A percentile compares a stretch with the other conserved stretches of the same genome.
phyloP scores from a whole-genome alignment of 1,284 basidiomycete genomes.

The Papiliotrema laurentii region DNA sequence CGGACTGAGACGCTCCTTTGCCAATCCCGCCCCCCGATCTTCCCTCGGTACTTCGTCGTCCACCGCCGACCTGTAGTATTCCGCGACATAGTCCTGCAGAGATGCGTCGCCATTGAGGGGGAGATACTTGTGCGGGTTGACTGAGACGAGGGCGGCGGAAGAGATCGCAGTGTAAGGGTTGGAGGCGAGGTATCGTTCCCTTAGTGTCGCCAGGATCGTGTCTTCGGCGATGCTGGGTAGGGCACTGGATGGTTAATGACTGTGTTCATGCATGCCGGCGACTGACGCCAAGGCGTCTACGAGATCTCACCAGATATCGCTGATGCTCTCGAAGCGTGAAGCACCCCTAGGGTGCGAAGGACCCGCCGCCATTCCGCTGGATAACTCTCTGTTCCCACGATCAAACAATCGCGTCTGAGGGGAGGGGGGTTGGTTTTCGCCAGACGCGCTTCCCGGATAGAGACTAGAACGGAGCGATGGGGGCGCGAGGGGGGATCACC shows the following conservation, averaged over 20 bases:
- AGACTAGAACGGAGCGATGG: no score
- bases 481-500: no score
- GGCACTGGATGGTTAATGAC: constrained; percentile 13
- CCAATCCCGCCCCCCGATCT: constrained; percentile 14
- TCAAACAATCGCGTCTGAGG: no score
- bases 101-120: constrained; percentile 72
- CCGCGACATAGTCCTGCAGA: constrained; percentile 74
- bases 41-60: constrained; percentile 45
- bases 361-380: constrained; percentile 5
- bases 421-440: no score
- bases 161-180: constrained; percentile 75
- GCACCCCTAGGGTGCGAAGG: constrained; percentile 4
- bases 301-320: constrained; percentile 32
- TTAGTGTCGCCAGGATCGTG: constrained; percentile 59
- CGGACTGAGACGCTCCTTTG: constrained; percentile 54
- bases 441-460: no score
- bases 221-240: constrained; percentile 45
- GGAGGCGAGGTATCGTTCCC: constrained; percentile 79
- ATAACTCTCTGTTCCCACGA: no score
- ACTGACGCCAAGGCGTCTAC: neutral
- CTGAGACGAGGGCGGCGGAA: constrained; percentile 65
- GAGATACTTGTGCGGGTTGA: constrained; percentile 86
- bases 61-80: constrained; percentile 58
- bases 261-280: neutral
- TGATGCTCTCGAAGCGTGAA: constrained; percentile 34